Base-by-base conservation (phyloP, 2,329 filamentous ascomycete genomes). In the Aureobasidium melanogenum region DNA sequence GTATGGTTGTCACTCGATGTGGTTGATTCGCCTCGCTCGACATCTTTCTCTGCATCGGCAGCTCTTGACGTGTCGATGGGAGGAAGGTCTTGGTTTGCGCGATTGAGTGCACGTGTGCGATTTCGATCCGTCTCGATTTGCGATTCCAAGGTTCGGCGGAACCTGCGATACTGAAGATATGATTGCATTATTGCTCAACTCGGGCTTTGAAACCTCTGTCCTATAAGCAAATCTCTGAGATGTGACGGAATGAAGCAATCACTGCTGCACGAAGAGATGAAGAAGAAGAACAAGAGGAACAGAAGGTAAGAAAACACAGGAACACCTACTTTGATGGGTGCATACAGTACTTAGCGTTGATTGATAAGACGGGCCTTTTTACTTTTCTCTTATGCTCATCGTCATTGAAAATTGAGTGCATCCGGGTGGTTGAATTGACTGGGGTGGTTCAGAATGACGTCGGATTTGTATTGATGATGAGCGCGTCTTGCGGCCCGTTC, bases 181-280 rank as follows among this genome's bases (percentile, higher is more conserved):
- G 69, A 71, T 43, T 70, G 69, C 69, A 71, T 71, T 36, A n/a
- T 50, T 15, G 15, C 26, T 47, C 22, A 52, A 14, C 17, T 5
- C 22, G 28, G 38, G 41, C 32, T 19, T 46, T 22, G 54, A 30
- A 30, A 5, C 28, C 41, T 57, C 7, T 46, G 17, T 55, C 9
- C 26, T 14, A 36, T 14, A 36, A 10, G 26, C 36, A 10, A 10
- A 24, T 26, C n/a, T 32, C 15, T 3, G 15, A 15, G 14, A 39
- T 39, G 5, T 22, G n/a, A n/a, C 10, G 17, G 34, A 9, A 0
- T 15, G 24, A 32, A 19, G 51, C 24, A 46, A 14, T 36, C 28
- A 26, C 6, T 46, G 52, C 7, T 38, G 24, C 26, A n/a, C 8
- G 34, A 3, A 43, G 2, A 43, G 2, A 43, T 10, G 19, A 46